Evolutionary conservation across 2,329 filamentous ascomycete species (phyloP).

Genomic region (Ambrosiella xylebori): DNA sequence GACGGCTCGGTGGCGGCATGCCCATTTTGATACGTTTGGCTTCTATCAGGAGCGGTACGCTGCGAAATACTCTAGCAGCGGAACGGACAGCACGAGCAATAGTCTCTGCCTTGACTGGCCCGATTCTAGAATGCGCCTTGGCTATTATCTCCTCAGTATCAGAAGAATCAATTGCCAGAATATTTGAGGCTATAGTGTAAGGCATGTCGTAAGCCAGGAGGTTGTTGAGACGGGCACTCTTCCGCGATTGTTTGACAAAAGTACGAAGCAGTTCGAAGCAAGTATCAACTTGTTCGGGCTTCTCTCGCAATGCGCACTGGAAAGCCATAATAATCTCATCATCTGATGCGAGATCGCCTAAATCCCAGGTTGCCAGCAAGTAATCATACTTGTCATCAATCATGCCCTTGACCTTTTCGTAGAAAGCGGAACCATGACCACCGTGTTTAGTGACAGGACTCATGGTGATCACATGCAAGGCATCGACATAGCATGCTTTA

Average conservation of each 20-base stretch:
- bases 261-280: conserved; percentile 15
- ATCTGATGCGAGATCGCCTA: conserved; percentile 14
- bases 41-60: conserved; percentile 13
- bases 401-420: conserved; percentile 10
- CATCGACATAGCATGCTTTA: conserved; percentile 13
- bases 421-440: conserved; percentile 12
- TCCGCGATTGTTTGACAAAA: conserved; percentile 14
- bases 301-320: conserved; percentile 15
- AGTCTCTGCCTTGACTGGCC: conserved; percentile 9
- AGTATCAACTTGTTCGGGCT: conserved; percentile 15
- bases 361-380: conserved; percentile 13
- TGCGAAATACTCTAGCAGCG: conserved; percentile 17
- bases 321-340: conserved; percentile 15
- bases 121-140: conserved; percentile 9
- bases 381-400: conserved; percentile 13
- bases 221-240: conserved; percentile 12
- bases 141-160: conserved; percentile 9
- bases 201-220: conserved; percentile 12
- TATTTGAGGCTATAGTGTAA: conserved; percentile 9
- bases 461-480: conserved; percentile 12
- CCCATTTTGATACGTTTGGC: conserved; percentile 13
- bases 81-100: conserved; percentile 18
- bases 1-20: conserved; percentile 27
- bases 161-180: conserved; percentile 6
- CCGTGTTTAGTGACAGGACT: conserved; percentile 5